phyloP scores from a whole-genome alignment of 2,329 filamentous ascomycete genomes.

The Aspergillus sp. region DNA sequence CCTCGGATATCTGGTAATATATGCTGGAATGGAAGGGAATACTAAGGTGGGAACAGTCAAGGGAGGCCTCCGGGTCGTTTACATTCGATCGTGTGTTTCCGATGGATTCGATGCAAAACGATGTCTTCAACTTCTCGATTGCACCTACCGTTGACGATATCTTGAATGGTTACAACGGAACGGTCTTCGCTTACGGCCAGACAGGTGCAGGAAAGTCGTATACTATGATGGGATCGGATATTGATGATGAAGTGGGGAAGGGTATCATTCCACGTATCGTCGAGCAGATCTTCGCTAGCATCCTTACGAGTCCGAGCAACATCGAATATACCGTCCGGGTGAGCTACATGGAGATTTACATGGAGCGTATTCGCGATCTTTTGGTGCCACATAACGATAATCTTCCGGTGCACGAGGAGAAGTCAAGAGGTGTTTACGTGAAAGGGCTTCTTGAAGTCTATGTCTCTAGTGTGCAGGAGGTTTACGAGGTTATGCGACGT shows the following conservation, averaged over 20 bases:
- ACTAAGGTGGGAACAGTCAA: conserved; percentile 59
- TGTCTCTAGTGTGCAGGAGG: conserved; percentile 90
- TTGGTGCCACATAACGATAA: conserved; percentile 93
- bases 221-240: conserved; percentile 97
- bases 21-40: not conserved
- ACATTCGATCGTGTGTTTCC: conserved; percentile 98
- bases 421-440: conserved; percentile 92
- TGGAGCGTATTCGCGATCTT: conserved; percentile 96
- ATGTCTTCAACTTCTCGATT: conserved; percentile 98
- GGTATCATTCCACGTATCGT: conserved; percentile 97
- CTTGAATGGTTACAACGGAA: conserved; percentile 98
- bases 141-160: conserved; percentile 95
- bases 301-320: conserved; percentile 83
- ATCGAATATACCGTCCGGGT: conserved; percentile 99
- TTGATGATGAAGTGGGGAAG: conserved; percentile 82
- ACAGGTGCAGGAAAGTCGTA: conserved; percentile 98
- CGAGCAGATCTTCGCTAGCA: conserved; percentile 95
- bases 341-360: conserved; percentile 99
- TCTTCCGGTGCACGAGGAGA: conserved; percentile 95
- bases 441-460: conserved; percentile 94
- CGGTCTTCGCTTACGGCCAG: conserved; percentile 97
- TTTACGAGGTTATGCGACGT: conserved; percentile 94
- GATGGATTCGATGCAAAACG: conserved; percentile 83
- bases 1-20: not conserved
- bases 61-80: conserved; percentile 79